Evolutionary conservation across 75 land plant species (phyloP), one percentile per base, ranked within the genome.

Genomic region (Isoetes taiwanensis): DNA sequence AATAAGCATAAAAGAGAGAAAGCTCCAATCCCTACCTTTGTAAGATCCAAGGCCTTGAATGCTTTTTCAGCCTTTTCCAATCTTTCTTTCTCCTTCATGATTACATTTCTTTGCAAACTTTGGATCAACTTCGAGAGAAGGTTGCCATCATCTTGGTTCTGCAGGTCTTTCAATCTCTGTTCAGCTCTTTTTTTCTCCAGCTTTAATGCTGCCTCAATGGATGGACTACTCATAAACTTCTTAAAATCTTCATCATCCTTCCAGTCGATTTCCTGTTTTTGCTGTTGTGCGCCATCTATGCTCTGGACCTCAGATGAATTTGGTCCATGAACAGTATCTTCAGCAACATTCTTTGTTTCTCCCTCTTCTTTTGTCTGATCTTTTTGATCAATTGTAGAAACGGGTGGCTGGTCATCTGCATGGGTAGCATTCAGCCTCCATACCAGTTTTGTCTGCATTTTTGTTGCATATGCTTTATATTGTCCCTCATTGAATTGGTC

Each of bases 221-320:
- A 91, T 5, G 94, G 97, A 41, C 81, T 91, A 3, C 94, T 81
- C 97, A 91, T 86, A 37, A 91, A 91, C 57, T 71, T 91, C 80
- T 91, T 86, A 75, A 91, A 86, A 70, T 83, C 94, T 46, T 80
- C 87, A 42, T 91, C 97, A 12, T 57, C 53, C 54, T 88, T 86
- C 97, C 97, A 91, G 43, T 91, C 97, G 46, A 69, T 34, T 43
- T 90, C 97, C 50, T 89, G 86, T 61, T 76, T 64, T 55, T 64
- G 59, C 68, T 80, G 56, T 50, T 64, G 71, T 1, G 3, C 10
- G 27, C 29, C 48, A 10, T 58, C 67, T 19, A 30, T 46, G 24
- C 43, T 54, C 0, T 38, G 60, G 42, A 53, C 65, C 60, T 63
- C 26, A 25, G 21, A 16, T 35, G 2, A 28, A 53, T 54, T 19